phyloP scores from a whole-genome alignment of 805 yeast species.

The Spathaspora boniae region DNA sequence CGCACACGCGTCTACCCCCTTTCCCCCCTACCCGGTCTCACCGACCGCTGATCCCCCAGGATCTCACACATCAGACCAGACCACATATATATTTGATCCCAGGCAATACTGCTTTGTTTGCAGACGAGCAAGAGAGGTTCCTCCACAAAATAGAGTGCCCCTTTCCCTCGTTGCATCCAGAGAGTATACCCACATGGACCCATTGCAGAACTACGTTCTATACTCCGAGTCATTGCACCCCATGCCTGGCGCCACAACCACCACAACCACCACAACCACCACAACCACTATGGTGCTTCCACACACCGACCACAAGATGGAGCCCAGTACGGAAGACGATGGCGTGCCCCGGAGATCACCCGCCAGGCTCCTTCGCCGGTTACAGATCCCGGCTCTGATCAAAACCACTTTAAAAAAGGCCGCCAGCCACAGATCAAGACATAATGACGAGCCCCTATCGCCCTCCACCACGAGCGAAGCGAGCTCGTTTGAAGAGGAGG shows the following conservation, averaged over 20 bases:
- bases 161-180: too few species aligned
- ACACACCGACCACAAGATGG: too few species aligned
- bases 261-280: not conserved
- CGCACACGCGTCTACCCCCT: too few species aligned
- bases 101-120: too few species aligned
- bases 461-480: not conserved
- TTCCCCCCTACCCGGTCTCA: too few species aligned
- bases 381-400: slow-evolving; percentile 5
- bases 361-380: slow-evolving; percentile 10
- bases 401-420: not conserved
- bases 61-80: too few species aligned
- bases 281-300: not conserved
- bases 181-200: too few species aligned
- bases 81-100: too few species aligned
- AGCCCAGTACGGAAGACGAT: not conserved
- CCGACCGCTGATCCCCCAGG: too few species aligned
- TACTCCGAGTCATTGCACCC: slow-evolving; percentile 1
- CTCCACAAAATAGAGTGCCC: too few species aligned
- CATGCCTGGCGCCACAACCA: not conserved
- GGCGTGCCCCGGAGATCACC: slow-evolving; percentile 14
- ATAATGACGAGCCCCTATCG: not conserved
- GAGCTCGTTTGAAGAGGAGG: slow-evolving; percentile 2
- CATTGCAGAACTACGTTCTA: slow-evolving; percentile 7
- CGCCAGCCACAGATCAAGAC: not conserved
- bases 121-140: too few species aligned